Base-by-base conservation (phyloP, 2,329 filamentous ascomycete species). In the Penicillium sp. region DNA sequence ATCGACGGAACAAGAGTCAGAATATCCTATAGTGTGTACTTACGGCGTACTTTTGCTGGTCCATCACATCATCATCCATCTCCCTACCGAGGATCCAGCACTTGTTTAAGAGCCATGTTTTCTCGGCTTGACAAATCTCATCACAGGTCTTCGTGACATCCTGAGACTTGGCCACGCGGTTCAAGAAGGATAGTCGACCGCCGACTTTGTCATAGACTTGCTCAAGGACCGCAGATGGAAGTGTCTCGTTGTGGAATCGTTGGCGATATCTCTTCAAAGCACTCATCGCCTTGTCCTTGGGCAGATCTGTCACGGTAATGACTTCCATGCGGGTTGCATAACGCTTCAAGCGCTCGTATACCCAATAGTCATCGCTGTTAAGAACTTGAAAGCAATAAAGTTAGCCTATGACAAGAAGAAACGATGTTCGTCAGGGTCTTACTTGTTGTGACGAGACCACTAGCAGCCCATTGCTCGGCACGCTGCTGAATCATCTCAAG, bases 311-410 rank as follows among this genome's bases (percentile, higher is more conserved):
- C 40, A 99, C 87, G 9, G 91, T 86, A 37, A 96, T 87, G 5
- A 99, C 89, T 69, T 97, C 92, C 90, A 99, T 96, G 44, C 94
- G 86, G 2, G 92, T 96, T 3, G 92, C 90, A 57, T 96, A 88
- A 71, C 90, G 88, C 79, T 97, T 97, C 50, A 99, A 78, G 14
- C 92, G 85, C 73, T 99, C 94, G 68, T 97, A 97, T 0, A 99
- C 89, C 94, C 94, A 99, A 76, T 96, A 99, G 71, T 97, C 94
- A 74, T 99, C 94, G 52, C 87, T 92, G 75, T 97, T 97, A 77
- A 99, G 92, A 34, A 99, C 87, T 80, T 91, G 57, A 32, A 34
- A 40, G 9, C 11, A 20, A 46, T 10, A 18, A 13, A 22, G 20
- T 55, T 31, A 56, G 53, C 29, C 26, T 18, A n/a, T 18, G 22